Conservation (phyloP, 345 rosid species). For the Salix viminalis region DNA sequence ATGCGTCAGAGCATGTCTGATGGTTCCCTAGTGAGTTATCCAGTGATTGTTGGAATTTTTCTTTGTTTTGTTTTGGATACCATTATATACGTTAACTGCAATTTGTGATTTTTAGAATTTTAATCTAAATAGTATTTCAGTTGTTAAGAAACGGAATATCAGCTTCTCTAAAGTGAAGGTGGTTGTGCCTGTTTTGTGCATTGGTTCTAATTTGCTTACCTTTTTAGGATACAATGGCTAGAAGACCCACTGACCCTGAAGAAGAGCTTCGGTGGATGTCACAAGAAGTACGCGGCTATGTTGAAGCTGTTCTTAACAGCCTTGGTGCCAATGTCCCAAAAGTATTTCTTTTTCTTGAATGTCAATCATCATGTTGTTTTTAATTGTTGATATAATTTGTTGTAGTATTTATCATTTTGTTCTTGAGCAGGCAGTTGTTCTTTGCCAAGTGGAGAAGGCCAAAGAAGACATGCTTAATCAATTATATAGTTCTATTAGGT, state of each 20-base stretch:
- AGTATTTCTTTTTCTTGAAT: constrained; percentile 35
- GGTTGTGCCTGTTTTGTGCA: neutral
- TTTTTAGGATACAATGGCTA: constrained; percentile 78
- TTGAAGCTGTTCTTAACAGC: constrained; percentile 99
- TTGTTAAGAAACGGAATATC: neutral
- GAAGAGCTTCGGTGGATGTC: constrained; percentile 99
- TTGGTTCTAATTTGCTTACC: neutral
- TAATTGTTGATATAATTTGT: neutral
- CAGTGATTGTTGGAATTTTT: neutral
- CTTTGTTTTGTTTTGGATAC: constrained; percentile 4
- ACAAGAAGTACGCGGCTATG: constrained; percentile 98
- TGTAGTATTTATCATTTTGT: constrained; percentile 13
- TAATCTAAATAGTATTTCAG: neutral
- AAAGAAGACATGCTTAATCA: constrained; percentile 98
- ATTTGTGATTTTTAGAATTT: neutral
- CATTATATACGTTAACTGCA: constrained; percentile 4
- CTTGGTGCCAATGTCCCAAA: constrained; percentile 98
- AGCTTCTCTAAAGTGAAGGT: neutral
- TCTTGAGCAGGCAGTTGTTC: constrained; percentile 84
- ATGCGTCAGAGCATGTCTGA: constrained; percentile 95
- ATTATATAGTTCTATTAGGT: constrained; percentile 88
- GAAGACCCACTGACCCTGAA: constrained; percentile 95
- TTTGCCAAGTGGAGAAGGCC: constrained; percentile 98
- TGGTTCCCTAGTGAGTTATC: constrained; percentile 86
- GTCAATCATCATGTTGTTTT: neutral